These are phyloP conservation scores for Carex arenaria DNA, from an alignment of 202 grass and related monocot species.

Conservation along the genomic window DNA sequence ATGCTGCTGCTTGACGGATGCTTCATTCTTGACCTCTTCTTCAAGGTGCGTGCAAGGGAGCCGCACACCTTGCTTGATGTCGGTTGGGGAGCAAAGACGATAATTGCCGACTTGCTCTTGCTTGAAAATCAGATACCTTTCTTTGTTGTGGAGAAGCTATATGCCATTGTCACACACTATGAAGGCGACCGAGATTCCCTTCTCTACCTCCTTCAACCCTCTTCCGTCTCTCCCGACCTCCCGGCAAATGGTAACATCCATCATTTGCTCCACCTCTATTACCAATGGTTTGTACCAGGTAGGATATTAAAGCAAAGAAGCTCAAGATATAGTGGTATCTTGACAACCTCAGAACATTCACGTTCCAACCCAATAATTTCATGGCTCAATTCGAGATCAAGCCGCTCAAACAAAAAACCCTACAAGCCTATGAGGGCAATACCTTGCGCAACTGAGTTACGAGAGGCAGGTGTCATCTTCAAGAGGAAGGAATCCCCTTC, in stretches of 20 bases:
- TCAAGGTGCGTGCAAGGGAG: neutral
- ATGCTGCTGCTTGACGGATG: neutral
- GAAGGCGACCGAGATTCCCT: slow-evolving; percentile 17
- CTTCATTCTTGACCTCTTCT: neutral
- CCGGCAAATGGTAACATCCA: slow-evolving; percentile 35
- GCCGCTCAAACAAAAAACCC: neutral
- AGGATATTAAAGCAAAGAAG: slow-evolving; percentile 6
- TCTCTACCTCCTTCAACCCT: slow-evolving; percentile 36
- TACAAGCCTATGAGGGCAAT: neutral
- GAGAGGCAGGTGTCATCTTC: slow-evolving; percentile 38
- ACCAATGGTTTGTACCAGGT: slow-evolving; percentile 58
- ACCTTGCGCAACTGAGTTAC: slow-evolving; percentile 43
- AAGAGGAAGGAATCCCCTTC: slow-evolving; percentile 30
- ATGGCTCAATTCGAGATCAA: slow-evolving; percentile 22
- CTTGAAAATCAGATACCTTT: slow-evolving; percentile 19
- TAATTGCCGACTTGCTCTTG: slow-evolving; percentile 7
- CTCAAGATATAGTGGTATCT: neutral
- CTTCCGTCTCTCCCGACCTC: slow-evolving; percentile 34
- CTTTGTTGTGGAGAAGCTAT: slow-evolving; percentile 6
- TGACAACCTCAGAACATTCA: neutral
- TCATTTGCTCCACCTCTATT: slow-evolving; percentile 60
- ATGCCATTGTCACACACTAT: slow-evolving; percentile 22
- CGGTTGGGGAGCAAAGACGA: slow-evolving; percentile 26
- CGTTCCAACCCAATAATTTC: neutral
- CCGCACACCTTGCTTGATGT: neutral